These are phyloP conservation scores for Capsella rubella DNA, from an alignment of 441 rosid species.

Conservation along the genomic window DNA sequence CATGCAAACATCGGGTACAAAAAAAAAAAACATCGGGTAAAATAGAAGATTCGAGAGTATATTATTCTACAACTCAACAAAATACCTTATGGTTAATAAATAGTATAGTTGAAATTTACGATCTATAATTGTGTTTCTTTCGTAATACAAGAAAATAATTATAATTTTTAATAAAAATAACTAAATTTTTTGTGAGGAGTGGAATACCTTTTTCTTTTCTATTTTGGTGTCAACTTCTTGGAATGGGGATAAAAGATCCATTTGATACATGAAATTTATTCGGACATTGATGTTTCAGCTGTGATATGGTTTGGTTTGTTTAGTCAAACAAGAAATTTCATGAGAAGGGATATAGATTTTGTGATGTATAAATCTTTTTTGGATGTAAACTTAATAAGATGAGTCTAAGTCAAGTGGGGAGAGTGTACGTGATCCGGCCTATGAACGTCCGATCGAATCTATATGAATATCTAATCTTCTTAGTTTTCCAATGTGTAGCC, in stretches of 20 bases:
- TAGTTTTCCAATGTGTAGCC: slow-evolving; percentile 12
- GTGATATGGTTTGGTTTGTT: background rate
- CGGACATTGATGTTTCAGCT: background rate
- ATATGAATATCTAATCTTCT: slow-evolving; percentile 30
- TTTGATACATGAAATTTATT: background rate
- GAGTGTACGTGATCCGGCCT: slow-evolving; percentile 11
- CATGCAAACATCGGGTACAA: too few relatives aligned
- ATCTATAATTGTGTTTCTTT: background rate
- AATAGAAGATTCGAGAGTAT: too few relatives aligned
- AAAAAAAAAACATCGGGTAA: too few relatives aligned
- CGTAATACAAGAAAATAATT: background rate
- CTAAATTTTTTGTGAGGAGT: background rate
- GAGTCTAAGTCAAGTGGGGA: slow-evolving; percentile 18
- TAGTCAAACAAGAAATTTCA: background rate
- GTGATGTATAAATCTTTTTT: background rate
- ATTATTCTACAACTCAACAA: too few relatives aligned
- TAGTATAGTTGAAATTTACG: too few relatives aligned
- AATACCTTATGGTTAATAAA: too few relatives aligned
- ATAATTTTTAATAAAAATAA: background rate
- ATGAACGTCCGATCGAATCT: slow-evolving; percentile 31
- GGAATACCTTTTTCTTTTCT: background rate
- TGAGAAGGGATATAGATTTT: background rate
- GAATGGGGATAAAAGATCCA: background rate
- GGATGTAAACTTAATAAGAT: background rate
- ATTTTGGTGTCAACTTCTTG: background rate